These are phyloP conservation scores for Davidsoniella eucalypti DNA, from an alignment of 2,329 filamentous ascomycete species.

Conservation along the genomic window DNA sequence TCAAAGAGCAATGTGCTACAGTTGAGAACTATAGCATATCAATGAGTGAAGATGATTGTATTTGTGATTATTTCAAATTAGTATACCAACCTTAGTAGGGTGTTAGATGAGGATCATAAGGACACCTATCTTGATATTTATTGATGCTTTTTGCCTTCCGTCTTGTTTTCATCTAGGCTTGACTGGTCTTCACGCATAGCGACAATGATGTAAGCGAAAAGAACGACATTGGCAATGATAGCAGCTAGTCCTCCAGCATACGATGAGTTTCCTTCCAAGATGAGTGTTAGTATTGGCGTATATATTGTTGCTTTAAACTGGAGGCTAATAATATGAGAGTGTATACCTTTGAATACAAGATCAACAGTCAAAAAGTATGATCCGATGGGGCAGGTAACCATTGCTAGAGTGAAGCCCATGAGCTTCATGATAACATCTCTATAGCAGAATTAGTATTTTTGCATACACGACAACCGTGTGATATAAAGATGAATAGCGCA, in stretches of 20 bases:
- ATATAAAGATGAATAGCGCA: slow-evolving; percentile 20
- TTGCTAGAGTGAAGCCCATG: slow-evolving; percentile 75
- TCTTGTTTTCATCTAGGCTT: slow-evolving; percentile 27
- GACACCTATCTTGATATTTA: slow-evolving; percentile 16
- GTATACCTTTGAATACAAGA: slow-evolving; percentile 57
- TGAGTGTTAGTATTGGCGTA: not conserved
- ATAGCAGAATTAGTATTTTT: slow-evolving; percentile 1
- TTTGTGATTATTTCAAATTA: too few species aligned
- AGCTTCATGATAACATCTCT: slow-evolving; percentile 83
- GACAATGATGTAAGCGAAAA: slow-evolving; percentile 80
- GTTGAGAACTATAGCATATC: too few species aligned
- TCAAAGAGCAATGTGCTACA: too few species aligned
- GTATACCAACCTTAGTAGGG: too few species aligned
- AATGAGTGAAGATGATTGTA: too few species aligned
- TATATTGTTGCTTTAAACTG: not conserved
- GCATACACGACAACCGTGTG: slow-evolving; percentile 3
- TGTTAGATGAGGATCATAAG: not conserved
- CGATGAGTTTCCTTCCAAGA: slow-evolving; percentile 45
- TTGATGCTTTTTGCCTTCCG: slow-evolving; percentile 33
- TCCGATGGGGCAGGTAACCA: slow-evolving; percentile 74
- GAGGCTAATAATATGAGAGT: slow-evolving; percentile 1
- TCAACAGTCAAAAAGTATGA: slow-evolving; percentile 76
- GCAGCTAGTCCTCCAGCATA: slow-evolving; percentile 75
- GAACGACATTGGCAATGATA: slow-evolving; percentile 76
- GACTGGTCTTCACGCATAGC: slow-evolving; percentile 73